Evolutionary conservation across 306 rosid species (phyloP).

Genomic region (Sophora flavescens): DNA sequence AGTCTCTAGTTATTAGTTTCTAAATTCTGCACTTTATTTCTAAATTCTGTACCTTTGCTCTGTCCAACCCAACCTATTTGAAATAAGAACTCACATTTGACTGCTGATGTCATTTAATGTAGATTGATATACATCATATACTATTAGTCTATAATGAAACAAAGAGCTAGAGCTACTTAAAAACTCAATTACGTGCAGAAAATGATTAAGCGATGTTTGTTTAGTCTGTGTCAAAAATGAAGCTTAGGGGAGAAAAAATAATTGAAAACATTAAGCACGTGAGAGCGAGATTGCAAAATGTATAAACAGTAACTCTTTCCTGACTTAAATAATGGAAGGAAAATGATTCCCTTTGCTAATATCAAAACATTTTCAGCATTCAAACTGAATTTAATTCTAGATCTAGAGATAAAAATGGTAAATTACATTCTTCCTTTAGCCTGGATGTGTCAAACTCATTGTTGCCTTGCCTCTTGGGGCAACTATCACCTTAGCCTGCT

Average conservation of each 20-base stretch:
- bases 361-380: too few relatives aligned
- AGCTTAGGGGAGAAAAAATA: too few relatives aligned
- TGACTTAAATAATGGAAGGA: too few relatives aligned
- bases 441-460: too few relatives aligned
- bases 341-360: too few relatives aligned
- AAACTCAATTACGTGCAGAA: neutral
- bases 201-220: constrained; percentile 13
- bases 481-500: too few relatives aligned
- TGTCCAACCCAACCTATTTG: constrained; percentile 7
- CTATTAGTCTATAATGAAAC: constrained; percentile 19
- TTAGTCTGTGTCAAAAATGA: neutral
- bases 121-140: neutral
- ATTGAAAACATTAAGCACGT: neutral
- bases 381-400: too few relatives aligned
- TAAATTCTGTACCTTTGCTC: neutral
- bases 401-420: too few relatives aligned
- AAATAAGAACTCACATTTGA: constrained; percentile 26
- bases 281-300: neutral
- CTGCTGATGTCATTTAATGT: constrained; percentile 11
- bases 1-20: constrained; percentile 23
- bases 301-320: neutral
- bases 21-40: constrained; percentile 1
- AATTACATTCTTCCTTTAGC: too few relatives aligned
- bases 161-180: constrained; percentile 12
- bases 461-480: too few relatives aligned